Evolutionary conservation across 2,329 filamentous ascomycete species (phyloP).

Genomic region (Zymoseptoria brevis): DNA sequence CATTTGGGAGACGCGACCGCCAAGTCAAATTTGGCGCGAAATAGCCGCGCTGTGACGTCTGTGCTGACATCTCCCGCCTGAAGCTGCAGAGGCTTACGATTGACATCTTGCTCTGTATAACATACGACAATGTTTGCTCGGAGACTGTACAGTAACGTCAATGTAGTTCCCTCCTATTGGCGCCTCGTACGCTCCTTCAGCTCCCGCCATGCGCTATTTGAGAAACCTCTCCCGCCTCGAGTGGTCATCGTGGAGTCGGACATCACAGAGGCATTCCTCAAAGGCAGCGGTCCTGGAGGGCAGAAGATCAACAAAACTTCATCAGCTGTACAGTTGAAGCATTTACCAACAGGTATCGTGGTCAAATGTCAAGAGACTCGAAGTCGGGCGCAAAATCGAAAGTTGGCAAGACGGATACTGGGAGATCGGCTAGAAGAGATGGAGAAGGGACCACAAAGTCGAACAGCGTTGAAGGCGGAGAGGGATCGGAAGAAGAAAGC

Average conservation of each 20-base stretch:
- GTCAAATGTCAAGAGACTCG: constrained; percentile 91
- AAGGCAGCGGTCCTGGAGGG: constrained; percentile 84
- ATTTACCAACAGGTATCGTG: constrained; percentile 82
- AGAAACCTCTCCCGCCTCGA: constrained; percentile 65
- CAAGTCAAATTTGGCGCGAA: background rate
- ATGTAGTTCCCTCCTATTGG: background rate
- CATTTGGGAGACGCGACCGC: background rate
- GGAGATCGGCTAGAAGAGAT: constrained; percentile 69
- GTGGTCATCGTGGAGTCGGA: constrained; percentile 69
- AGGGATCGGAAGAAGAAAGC: constrained; percentile 61
- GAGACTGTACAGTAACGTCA: background rate
- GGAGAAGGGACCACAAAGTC: constrained; percentile 61
- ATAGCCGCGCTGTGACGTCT: background rate
- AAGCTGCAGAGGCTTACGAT: background rate
- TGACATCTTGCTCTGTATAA: background rate
- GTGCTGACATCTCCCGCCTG: background rate
- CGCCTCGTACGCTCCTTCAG: constrained; percentile 17
- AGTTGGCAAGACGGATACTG: constrained; percentile 69
- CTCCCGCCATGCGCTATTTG: constrained; percentile 9
- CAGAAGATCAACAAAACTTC: constrained; percentile 99
- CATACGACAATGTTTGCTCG: background rate
- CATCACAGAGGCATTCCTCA: constrained; percentile 77
- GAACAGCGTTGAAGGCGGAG: constrained; percentile 56
- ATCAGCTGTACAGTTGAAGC: constrained; percentile 86
- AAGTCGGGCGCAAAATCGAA: constrained; percentile 77